These are phyloP conservation scores for Dictyostelium firmibasis DNA, from an alignment of 78 protist species.

Conservation along the genomic window DNA sequence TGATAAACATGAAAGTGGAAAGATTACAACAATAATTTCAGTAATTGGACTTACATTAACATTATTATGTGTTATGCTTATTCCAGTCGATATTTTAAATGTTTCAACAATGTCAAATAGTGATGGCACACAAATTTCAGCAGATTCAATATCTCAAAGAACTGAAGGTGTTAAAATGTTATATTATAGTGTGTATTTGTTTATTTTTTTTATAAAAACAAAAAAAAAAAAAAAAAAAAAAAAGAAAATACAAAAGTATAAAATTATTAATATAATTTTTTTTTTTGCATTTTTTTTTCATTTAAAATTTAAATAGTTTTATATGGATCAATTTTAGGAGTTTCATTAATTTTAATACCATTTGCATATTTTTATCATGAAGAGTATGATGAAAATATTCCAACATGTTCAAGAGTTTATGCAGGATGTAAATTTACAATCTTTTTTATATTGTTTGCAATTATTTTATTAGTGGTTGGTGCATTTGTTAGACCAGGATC, in stretches of 20 bases:
- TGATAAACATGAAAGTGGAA: conserved; percentile 75
- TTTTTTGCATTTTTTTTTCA: neutral
- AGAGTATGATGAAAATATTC: conserved; percentile 75
- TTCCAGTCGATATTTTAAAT: conserved; percentile 79
- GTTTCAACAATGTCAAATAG: conserved; percentile 52
- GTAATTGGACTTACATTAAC: conserved; percentile 49
- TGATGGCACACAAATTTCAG: conserved; percentile 31
- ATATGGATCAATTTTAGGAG: conserved; percentile 49
- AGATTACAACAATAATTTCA: conserved; percentile 66
- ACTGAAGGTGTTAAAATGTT: conserved; percentile 11
- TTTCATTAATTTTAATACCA: conserved; percentile 73
- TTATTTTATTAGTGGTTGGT: conserved; percentile 78
- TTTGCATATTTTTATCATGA: conserved; percentile 84
- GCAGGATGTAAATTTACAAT: conserved; percentile 77
- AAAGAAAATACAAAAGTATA: neutral
- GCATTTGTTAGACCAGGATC: conserved; percentile 49
- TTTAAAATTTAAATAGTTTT: neutral
- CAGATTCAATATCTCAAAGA: neutral
- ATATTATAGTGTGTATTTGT: conserved; percentile 70
- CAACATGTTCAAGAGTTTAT: conserved; percentile 32
- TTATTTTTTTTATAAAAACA: neutral
- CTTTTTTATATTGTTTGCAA: conserved; percentile 41
- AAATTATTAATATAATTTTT: neutral
- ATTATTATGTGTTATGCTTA: conserved; percentile 69
- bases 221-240: neutral